Conservation (phyloP, 2,329 filamentous ascomycete species). For the Scedosporium boydii region DNA sequence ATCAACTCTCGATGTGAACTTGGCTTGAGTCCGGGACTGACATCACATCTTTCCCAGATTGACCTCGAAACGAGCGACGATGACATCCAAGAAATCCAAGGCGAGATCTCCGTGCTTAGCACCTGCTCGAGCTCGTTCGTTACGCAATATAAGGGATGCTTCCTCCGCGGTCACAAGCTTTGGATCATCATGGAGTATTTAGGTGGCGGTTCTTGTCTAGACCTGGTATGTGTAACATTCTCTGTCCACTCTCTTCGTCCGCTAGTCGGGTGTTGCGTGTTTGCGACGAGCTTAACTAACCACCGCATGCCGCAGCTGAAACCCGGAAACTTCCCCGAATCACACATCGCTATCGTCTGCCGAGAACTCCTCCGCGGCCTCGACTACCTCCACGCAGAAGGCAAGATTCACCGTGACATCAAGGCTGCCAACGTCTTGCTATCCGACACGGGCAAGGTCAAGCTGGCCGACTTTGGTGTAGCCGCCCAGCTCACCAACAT, state of each 20-base stretch:
- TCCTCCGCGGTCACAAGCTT: slow-evolving; percentile 89
- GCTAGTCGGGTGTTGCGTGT: not conserved
- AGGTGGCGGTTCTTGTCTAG: slow-evolving; percentile 88
- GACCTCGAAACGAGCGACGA: slow-evolving; percentile 98
- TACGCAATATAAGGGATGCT: slow-evolving; percentile 93
- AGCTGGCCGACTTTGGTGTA: slow-evolving; percentile 94
- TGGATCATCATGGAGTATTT: slow-evolving; percentile 99
- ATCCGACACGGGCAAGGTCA: slow-evolving; percentile 83
- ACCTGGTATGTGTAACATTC: slow-evolving; percentile 56
- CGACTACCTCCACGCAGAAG: slow-evolving; percentile 86
- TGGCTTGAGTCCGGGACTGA: not conserved
- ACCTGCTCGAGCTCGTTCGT: slow-evolving; percentile 92
- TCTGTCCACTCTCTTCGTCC: slow-evolving; percentile 10
- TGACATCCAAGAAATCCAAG: slow-evolving; percentile 96
- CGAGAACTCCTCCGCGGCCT: slow-evolving; percentile 82
- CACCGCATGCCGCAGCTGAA: slow-evolving; percentile 52
- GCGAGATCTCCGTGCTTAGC: slow-evolving; percentile 90
- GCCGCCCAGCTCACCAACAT: slow-evolving; percentile 95
- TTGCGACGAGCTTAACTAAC: not conserved
- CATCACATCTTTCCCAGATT: slow-evolving; percentile 51
- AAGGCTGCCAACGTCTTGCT: slow-evolving; percentile 94
- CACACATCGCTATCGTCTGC: slow-evolving; percentile 88
- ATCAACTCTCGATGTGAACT: not conserved
- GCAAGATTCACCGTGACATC: slow-evolving; percentile 94
- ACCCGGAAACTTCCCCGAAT: slow-evolving; percentile 79